Evolutionary conservation across 768 basidiomycete genomes (phyloP).

Genomic region (Mycena albidolilacea): DNA sequence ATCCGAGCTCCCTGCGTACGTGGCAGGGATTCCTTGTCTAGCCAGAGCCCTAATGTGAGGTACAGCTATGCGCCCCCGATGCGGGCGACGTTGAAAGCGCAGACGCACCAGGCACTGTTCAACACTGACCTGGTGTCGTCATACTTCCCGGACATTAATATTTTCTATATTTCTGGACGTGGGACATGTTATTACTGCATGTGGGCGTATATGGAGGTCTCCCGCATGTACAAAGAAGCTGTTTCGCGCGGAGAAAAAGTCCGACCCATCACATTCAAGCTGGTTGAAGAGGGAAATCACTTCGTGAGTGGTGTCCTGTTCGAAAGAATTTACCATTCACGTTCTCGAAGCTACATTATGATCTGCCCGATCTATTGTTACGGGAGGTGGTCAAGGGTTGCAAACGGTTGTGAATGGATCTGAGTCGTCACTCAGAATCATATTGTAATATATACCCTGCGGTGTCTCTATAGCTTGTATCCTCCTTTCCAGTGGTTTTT

Average conservation of each 20-base stretch:
- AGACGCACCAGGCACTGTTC: conserved; percentile 16
- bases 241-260: background rate
- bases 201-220: conserved; percentile 29
- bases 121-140: background rate
- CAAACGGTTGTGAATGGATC: background rate
- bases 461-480: too few species aligned
- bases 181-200: conserved; percentile 22
- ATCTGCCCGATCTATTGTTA: conserved; percentile 16
- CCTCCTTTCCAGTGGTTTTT: too few species aligned
- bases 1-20: conserved; percentile 25
- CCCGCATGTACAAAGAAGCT: conserved; percentile 3
- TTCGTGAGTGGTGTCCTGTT: conserved; percentile 8
- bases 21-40: background rate
- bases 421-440: too few species aligned
- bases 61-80: conserved; percentile 14
- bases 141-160: conserved; percentile 26
- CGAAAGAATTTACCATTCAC: background rate
- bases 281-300: conserved; percentile 17
- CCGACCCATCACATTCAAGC: conserved; percentile 17
- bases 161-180: conserved; percentile 17
- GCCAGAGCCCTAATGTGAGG: background rate
- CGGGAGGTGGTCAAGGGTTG: conserved; percentile 4
- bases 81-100: conserved; percentile 8
- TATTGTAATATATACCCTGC: too few species aligned
- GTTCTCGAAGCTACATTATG: conserved; percentile 15